Evolutionary conservation across 2,329 filamentous ascomycete genomes (phyloP).

Genomic region (Fusarium buharicum): DNA sequence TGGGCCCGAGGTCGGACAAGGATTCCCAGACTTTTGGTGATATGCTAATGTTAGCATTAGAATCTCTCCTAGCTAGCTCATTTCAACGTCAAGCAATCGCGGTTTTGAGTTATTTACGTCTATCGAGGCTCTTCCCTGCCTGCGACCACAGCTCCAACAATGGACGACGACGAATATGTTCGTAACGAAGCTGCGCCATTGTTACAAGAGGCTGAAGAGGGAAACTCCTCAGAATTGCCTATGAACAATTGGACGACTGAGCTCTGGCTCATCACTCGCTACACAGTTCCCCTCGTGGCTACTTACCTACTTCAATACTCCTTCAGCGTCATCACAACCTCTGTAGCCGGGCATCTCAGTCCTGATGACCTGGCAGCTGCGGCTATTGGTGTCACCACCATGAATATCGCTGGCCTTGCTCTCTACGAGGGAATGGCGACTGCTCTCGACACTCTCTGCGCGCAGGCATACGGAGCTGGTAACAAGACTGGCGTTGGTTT

Average conservation of each 20-base stretch:
- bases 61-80: neutral
- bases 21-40: too few relatives aligned
- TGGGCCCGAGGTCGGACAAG: too few relatives aligned
- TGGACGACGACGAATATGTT: constrained; percentile 10
- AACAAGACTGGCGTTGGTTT: constrained; percentile 60
- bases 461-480: constrained; percentile 49
- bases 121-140: neutral
- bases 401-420: constrained; percentile 64
- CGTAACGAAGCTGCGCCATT: constrained; percentile 29
- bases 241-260: constrained; percentile 18
- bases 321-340: constrained; percentile 61
- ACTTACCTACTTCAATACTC: constrained; percentile 66
- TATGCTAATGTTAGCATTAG: too few relatives aligned
- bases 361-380: constrained; percentile 64
- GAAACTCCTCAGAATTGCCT: neutral
- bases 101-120: neutral
- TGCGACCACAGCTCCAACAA: neutral
- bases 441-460: constrained; percentile 43
- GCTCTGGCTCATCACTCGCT: constrained; percentile 28
- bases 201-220: constrained; percentile 3
- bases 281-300: constrained; percentile 59
- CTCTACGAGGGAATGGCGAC: constrained; percentile 49
- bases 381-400: constrained; percentile 62
- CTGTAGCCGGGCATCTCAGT: constrained; percentile 63
- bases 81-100: neutral